These are phyloP conservation scores for Apium graveolens DNA, from an alignment of 129 eudicot species.

Conservation along the genomic window DNA sequence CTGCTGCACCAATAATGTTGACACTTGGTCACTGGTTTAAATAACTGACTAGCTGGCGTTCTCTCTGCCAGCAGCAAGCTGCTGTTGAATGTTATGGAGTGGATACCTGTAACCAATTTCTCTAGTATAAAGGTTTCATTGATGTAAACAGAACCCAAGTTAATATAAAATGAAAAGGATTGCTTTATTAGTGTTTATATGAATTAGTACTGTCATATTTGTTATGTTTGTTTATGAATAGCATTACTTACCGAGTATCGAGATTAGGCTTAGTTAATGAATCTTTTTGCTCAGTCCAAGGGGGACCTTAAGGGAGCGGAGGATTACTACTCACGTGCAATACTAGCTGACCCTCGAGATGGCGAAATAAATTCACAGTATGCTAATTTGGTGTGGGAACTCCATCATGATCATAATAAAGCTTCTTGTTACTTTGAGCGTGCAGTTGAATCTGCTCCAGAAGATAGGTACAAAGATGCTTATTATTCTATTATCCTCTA, in stretches of 20 bases:
- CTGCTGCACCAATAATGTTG: not conserved
- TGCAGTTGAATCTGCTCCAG: slow-evolving; percentile 46
- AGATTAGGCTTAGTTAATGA: not conserved
- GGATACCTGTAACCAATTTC: not conserved
- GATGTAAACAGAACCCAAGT: not conserved
- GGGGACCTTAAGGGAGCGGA: slow-evolving; percentile 64
- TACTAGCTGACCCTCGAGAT: slow-evolving; percentile 42
- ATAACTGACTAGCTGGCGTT: not conserved
- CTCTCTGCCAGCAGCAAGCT: not conserved
- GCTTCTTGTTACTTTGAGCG: slow-evolving; percentile 45
- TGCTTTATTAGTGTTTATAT: not conserved
- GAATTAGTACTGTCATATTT: not conserved
- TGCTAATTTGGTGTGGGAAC: slow-evolving; percentile 62
- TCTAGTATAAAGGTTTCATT: not conserved
- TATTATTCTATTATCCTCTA: not conserved
- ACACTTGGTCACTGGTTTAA: not conserved
- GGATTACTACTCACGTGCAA: slow-evolving; percentile 46
- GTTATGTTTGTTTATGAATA: not conserved
- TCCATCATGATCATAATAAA: slow-evolving; percentile 44
- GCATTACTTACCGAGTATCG: not conserved
- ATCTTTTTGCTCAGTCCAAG: slow-evolving; percentile 31
- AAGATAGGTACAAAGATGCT: slow-evolving; percentile 32
- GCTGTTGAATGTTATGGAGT: not conserved
- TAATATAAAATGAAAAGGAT: not conserved
- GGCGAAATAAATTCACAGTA: slow-evolving; percentile 43